A percentile compares a stretch with the other conserved stretches of the same genome.
Evolutionary conservation across 495 filamentous ascomycete genomes (phyloP).

Genomic region (Neurospora tetraspora): DNA sequence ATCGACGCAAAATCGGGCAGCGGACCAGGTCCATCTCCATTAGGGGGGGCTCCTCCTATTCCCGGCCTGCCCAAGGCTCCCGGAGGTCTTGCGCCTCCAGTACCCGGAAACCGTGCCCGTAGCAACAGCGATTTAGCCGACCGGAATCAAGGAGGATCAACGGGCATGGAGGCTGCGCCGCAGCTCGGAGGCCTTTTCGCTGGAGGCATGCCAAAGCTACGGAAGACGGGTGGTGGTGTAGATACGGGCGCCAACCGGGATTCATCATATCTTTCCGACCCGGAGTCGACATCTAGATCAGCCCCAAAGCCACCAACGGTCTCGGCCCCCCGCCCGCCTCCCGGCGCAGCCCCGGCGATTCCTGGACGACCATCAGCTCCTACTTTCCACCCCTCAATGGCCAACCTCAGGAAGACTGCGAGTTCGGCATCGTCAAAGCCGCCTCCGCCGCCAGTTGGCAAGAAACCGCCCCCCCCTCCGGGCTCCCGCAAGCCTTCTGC

Average conservation of each 20-base stretch:
- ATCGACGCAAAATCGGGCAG: slow-evolving; percentile 45
- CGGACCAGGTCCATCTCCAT: slow-evolving; percentile 37
- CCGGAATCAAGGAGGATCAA: slow-evolving; percentile 30
- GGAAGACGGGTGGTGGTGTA: slow-evolving; percentile 75
- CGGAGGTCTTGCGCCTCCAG: slow-evolving; percentile 64
- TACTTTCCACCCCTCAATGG: slow-evolving; percentile 47
- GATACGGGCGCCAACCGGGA: slow-evolving; percentile 77
- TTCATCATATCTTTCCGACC: slow-evolving; percentile 70
- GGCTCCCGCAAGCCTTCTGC: slow-evolving; percentile 58
- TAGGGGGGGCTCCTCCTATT: slow-evolving; percentile 71
- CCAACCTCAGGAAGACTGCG: slow-evolving; percentile 50
- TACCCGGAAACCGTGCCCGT: slow-evolving; percentile 58
- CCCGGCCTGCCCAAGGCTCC: slow-evolving; percentile 53
- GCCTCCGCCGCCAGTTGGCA: slow-evolving; percentile 49
- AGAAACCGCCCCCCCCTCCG: slow-evolving; percentile 61
- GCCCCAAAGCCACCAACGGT: slow-evolving; percentile 49
- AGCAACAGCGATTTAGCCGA: slow-evolving; percentile 69
- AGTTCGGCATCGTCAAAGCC: slow-evolving; percentile 40
- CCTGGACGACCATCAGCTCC: slow-evolving; percentile 41
- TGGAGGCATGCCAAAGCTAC: slow-evolving; percentile 89
- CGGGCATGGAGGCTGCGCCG: slow-evolving; percentile 48
- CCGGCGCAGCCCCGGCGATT: slow-evolving; percentile 46
- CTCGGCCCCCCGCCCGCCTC: slow-evolving; percentile 54
- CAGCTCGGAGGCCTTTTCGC: slow-evolving; percentile 86
- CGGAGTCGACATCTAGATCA: slow-evolving; percentile 50